A percentile compares a stretch with the other conserved stretches of the same genome.
Evolutionary conservation across 495 filamentous ascomycete species (phyloP).

Genomic region (Penicillium coffeae): DNA sequence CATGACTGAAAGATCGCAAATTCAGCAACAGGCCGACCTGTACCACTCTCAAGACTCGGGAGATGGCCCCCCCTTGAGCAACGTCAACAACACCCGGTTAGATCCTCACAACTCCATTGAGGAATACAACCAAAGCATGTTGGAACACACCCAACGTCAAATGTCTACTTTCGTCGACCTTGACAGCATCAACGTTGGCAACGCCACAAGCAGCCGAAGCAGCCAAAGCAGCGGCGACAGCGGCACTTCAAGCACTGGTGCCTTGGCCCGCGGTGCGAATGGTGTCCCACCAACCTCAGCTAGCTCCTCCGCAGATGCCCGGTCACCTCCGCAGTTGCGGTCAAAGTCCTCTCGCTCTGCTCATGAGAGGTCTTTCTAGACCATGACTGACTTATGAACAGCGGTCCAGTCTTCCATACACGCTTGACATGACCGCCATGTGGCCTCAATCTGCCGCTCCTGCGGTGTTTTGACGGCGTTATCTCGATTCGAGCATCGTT

Average conservation of each 20-base stretch:
- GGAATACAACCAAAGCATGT: conserved; percentile 46
- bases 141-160: conserved; percentile 44
- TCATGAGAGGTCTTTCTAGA: not conserved
- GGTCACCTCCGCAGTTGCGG: not conserved
- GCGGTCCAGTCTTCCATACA: conserved; percentile 1
- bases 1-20: conserved; percentile 22
- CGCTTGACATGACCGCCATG: conserved; percentile 3
- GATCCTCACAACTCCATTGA: conserved; percentile 34
- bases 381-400: not conserved
- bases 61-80: conserved; percentile 14
- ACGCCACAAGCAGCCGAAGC: conserved; percentile 24
- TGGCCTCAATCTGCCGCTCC: conserved; percentile 1
- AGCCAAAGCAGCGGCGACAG: conserved; percentile 35
- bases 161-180: conserved; percentile 37
- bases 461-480: conserved; percentile 10
- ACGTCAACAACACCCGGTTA: conserved; percentile 18
- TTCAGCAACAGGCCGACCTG: conserved; percentile 23
- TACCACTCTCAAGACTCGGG: conserved; percentile 14
- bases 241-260: conserved; percentile 16
- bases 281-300: conserved; percentile 14
- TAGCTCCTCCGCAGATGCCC: conserved; percentile 5
- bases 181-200: conserved; percentile 18
- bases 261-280: conserved; percentile 17
- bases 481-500: not conserved
- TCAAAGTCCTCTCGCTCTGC: not conserved